Conservation (phyloP, 1,284 basidiomycete species). For the Afroboletus lepidellus region DNA sequence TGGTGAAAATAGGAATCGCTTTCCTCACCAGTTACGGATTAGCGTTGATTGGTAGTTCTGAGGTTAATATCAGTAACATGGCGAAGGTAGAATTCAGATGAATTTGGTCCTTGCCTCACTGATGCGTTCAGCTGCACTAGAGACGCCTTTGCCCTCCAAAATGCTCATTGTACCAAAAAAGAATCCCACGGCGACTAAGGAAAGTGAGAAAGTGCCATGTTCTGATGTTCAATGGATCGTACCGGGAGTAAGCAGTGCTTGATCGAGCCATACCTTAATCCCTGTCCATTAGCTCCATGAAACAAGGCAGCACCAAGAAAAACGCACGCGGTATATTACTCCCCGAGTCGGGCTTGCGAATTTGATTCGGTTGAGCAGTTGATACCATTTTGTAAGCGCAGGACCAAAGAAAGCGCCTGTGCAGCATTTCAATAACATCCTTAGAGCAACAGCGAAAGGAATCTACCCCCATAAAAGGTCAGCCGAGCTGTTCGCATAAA, state of each 20-base stretch:
- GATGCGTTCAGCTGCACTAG: constrained; percentile 56
- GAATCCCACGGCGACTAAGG: constrained; percentile 59
- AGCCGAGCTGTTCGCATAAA: constrained; percentile 68
- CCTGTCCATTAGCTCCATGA: not conserved
- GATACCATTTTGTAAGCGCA: constrained; percentile 71
- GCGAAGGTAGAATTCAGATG: not conserved
- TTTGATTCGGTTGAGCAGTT: constrained; percentile 59
- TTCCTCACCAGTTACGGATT: constrained; percentile 66
- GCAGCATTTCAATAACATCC: constrained; percentile 2
- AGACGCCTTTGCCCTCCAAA: constrained; percentile 63
- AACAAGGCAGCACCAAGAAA: not conserved
- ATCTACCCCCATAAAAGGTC: constrained; percentile 69
- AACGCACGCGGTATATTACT: constrained; percentile 57
- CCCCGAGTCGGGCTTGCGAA: constrained; percentile 58
- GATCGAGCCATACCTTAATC: constrained; percentile 69
- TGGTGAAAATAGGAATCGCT: not conserved
- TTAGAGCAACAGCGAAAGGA: not conserved
- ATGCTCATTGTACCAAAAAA: constrained; percentile 77
- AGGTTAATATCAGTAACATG: not conserved
- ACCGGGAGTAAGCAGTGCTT: constrained; percentile 70
- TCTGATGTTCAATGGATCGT: not conserved
- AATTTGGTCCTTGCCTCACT: constrained; percentile 43
- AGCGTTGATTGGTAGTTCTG: constrained; percentile 70
- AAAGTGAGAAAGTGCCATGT: constrained; percentile 1
- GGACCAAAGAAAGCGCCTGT: constrained; percentile 69